Percentiles rank a stretch among this genome's conserved stretches.
Evolutionary conservation across 352 stramenopile genomes (phyloP).

Genomic region (Aphanomyces stellatus): DNA sequence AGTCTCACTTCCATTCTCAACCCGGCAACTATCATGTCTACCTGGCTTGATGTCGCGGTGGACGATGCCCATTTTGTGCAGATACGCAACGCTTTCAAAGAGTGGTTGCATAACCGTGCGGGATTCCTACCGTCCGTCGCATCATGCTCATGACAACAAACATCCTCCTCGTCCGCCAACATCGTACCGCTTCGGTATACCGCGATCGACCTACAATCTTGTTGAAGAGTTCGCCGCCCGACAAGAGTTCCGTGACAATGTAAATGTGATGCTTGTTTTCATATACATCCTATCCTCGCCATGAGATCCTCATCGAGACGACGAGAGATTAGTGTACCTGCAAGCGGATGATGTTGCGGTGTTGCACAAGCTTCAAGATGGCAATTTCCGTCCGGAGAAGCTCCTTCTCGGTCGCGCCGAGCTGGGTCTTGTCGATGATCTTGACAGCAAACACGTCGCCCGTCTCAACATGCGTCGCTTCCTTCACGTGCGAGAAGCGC

Average conservation of each 20-base stretch:
- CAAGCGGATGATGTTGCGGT: constrained; percentile 81
- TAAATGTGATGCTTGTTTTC: constrained; percentile 92
- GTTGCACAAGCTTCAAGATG: constrained; percentile 89
- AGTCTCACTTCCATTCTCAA: not conserved
- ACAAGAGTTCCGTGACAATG: constrained; percentile 96
- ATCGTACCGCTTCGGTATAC: constrained; percentile 78
- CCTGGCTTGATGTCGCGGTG: constrained; percentile 82
- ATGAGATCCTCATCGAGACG: constrained; percentile 27
- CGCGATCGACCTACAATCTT: constrained; percentile 84
- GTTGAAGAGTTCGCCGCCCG: constrained; percentile 96
- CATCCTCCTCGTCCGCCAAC: not conserved
- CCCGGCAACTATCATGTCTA: not conserved
- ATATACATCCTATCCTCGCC: constrained; percentile 88
- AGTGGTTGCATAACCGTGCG: constrained; percentile 80
- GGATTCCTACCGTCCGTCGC: constrained; percentile 47
- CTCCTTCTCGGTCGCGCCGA: constrained; percentile 82
- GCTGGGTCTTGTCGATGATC: constrained; percentile 89
- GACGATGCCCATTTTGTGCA: constrained; percentile 87
- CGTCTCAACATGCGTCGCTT: constrained; percentile 52
- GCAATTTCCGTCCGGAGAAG: constrained; percentile 89
- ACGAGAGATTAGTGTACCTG: constrained; percentile 19
- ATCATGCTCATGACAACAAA: too few species aligned
- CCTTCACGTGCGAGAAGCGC: constrained; percentile 83
- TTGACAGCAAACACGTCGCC: constrained; percentile 65
- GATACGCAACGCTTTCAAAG: constrained; percentile 84